A percentile compares a stretch with the other conserved stretches of the same genome.
These are phyloP conservation scores for Guyanaporus albipodus DNA, from an alignment of 768 basidiomycete genomes.

Conservation along the genomic window DNA sequence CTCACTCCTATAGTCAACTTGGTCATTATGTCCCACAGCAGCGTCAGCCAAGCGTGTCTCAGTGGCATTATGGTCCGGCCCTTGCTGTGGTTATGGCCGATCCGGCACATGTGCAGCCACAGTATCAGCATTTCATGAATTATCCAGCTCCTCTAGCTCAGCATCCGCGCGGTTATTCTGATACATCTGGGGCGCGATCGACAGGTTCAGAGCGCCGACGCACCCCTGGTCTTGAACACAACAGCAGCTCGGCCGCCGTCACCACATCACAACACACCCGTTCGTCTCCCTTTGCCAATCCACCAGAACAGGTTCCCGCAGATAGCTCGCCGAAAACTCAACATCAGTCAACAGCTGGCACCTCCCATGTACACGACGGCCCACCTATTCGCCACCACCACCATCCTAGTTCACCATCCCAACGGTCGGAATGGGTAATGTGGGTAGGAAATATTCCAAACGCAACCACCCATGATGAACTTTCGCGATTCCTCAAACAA, in stretches of 20 bases:
- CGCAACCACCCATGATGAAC: slow-evolving; percentile 78
- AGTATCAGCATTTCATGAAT: slow-evolving; percentile 26
- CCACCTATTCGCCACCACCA: slow-evolving; percentile 48
- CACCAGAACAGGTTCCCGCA: slow-evolving; percentile 2
- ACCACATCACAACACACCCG: not conserved
- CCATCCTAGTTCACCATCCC: slow-evolving; percentile 66
- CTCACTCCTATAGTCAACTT: slow-evolving; percentile 27
- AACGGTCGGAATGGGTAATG: slow-evolving; percentile 91
- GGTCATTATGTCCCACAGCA: slow-evolving; percentile 36
- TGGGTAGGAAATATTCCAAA: slow-evolving; percentile 92
- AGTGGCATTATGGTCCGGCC: slow-evolving; percentile 47
- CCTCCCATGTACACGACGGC: slow-evolving; percentile 21
- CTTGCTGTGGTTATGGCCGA: slow-evolving; percentile 24
- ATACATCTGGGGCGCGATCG: slow-evolving; percentile 17
- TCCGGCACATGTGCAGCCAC: slow-evolving; percentile 31
- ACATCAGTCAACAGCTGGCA: not conserved
- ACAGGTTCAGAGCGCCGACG: slow-evolving; percentile 4
- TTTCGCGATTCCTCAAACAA: slow-evolving; percentile 78
- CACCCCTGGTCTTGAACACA: slow-evolving; percentile 6
- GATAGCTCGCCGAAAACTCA: slow-evolving; percentile 1
- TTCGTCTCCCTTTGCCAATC: not conserved
- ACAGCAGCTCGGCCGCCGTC: not conserved
- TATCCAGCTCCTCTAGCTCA: slow-evolving; percentile 26
- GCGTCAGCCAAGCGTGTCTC: slow-evolving; percentile 37
- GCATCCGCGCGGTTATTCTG: slow-evolving; percentile 16